Evolutionary conservation across 2,329 filamentous ascomycete species (phyloP), one percentile per base, ranked within the genome.

Genomic region (Fusarium redolens): DNA sequence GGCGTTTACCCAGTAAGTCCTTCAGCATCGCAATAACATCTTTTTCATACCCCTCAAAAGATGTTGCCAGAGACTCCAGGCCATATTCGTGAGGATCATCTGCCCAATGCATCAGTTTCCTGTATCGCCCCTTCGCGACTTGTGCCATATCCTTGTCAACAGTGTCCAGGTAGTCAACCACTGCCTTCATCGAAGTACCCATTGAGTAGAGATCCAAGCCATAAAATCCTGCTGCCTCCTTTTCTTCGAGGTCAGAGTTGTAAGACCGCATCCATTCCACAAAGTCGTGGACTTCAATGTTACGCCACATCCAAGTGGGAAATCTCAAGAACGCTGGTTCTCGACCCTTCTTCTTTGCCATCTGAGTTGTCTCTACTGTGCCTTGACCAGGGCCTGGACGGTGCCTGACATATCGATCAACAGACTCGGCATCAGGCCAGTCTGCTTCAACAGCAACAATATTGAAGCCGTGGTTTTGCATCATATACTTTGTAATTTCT

Each of bases 221-320:
- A 30, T 68, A 73, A 7, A 73, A 73, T 4, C 54, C 69, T 10
- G 44, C 40, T 28, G 57, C 65, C 8, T 73, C 40, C 13, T 45
- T 22, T 54, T 47, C 48, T 18, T 60, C 17, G 1, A 47, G 60
- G 17, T 51, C 65, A 33, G 63, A 60, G 14, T 73, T 73, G 22
- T 71, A 61, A 33, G 52, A 58, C 17, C 61, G 52, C 30, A 73
- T 41, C 61, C 65, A 73, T 66, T 71, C 70, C 18, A 71, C 48
- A 37, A 72, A 72, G 22, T 73, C 41, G 25, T 54, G 57, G 25
- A 73, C 70, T 44, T 73, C 65, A 14, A 63, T 51, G n/a, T 73
- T 73, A 33, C 70, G 61, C 70, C 70, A 73, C 61, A 73, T 70
- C 69, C 48, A 72, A 5, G 65, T 73, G 2, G 69, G 61, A 35